These are phyloP conservation scores for Sporothrix luriei DNA, from an alignment of 2,329 filamentous ascomycete species.

Conservation along the genomic window DNA sequence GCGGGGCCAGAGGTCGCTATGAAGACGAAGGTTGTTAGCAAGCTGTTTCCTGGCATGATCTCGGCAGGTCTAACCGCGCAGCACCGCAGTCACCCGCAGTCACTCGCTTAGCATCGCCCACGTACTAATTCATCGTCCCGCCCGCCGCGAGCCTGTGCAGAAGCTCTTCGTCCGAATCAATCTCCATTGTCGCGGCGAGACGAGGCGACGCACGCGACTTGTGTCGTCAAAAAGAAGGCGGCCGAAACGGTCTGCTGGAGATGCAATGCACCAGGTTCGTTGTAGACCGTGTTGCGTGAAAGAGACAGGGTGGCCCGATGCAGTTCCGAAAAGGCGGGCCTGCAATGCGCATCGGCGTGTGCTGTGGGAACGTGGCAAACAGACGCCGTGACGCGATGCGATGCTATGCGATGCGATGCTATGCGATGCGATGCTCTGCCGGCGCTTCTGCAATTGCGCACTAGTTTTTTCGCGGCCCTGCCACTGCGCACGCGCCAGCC, in stretches of 20 bases:
- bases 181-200: slow-evolving; percentile 51
- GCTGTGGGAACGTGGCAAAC: slow-evolving; percentile 2
- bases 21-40: slow-evolving; percentile 25
- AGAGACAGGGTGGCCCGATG: slow-evolving; percentile 8
- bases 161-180: slow-evolving; percentile 56
- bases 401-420: slow-evolving; percentile 24
- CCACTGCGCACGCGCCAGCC: slow-evolving; percentile 16
- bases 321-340: slow-evolving; percentile 20
- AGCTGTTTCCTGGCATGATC: not conserved
- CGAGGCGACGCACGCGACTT: not conserved
- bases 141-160: slow-evolving; percentile 55
- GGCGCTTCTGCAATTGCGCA: slow-evolving; percentile 21
- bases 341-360: slow-evolving; percentile 15
- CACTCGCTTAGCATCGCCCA: slow-evolving; percentile 44
- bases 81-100: not conserved
- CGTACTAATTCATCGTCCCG: slow-evolving; percentile 58
- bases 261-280: not conserved
- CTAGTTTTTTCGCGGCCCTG: slow-evolving; percentile 22
- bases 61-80: not conserved
- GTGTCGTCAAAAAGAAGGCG: not conserved
- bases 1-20: slow-evolving; percentile 68
- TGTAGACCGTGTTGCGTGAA: not conserved
- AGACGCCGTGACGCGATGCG: slow-evolving; percentile 24
- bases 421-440: slow-evolving; percentile 20
- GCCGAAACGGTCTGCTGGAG: not conserved